Percentiles rank a stretch among this genome's conserved stretches.
phyloP scores from a whole-genome alignment of 163 green algal species.

The Chlamydomonas reinhardtii region DNA sequence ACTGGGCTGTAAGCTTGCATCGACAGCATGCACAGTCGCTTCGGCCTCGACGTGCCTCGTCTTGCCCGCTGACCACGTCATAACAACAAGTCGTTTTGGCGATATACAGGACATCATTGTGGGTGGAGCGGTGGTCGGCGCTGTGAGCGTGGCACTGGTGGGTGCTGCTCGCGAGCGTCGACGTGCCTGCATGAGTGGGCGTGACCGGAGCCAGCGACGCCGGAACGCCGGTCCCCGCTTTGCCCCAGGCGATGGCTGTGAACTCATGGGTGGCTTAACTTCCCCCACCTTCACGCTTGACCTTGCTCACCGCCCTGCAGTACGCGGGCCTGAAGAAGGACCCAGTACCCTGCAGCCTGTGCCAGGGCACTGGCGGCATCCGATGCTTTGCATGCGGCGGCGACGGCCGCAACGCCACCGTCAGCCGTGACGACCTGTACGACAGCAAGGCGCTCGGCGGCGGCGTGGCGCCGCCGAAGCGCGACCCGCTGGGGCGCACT shows the following conservation, averaged over 20 bases:
- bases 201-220: too few relatives aligned
- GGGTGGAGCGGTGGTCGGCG: conserved; percentile 61
- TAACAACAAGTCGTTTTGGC: too few relatives aligned
- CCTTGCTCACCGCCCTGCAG: too few relatives aligned
- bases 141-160: conserved; percentile 59
- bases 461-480: background rate
- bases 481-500: conserved; percentile 13
- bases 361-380: conserved; percentile 66
- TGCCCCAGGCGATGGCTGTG: too few relatives aligned
- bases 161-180: too few relatives aligned
- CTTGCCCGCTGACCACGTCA: too few relatives aligned
- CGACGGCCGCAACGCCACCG: conserved; percentile 41
- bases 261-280: too few relatives aligned
- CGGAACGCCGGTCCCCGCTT: too few relatives aligned
- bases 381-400: conserved; percentile 72
- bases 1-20: background rate
- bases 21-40: too few relatives aligned
- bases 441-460: background rate
- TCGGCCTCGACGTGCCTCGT: too few relatives aligned
- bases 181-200: too few relatives aligned
- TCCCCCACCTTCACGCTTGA: too few relatives aligned
- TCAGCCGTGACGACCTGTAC: conserved; percentile 29
- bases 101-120: conserved; percentile 68
- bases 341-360: conserved; percentile 61
- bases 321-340: conserved; percentile 61